Evolutionary conservation across 768 basidiomycete genomes (phyloP), one percentile per base, ranked within the genome.

Genomic region (Crassisporium funariophilum): DNA sequence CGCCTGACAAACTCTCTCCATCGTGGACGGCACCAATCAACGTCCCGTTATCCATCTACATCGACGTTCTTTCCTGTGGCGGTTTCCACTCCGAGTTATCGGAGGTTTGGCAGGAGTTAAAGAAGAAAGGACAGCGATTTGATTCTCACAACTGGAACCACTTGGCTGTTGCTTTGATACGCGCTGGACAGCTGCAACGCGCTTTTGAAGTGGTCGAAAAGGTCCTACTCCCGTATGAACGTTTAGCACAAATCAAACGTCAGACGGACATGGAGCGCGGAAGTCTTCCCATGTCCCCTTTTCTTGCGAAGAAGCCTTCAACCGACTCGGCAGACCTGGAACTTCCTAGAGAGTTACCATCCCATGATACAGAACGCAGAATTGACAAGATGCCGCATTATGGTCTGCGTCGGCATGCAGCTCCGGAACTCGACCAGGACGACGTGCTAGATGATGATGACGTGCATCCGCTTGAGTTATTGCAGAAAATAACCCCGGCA

Each of bases 141-240:
- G 91, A 95, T 61, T 78, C 88, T 10, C 83, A 88, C 57, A 98
- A 97, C 63, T 98, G 92, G 89, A 97, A 95, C 58, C 83, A 90
- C 57, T 75, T 97, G 20, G 77, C 76, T 19, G 73, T 86, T 8
- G 86, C 84, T 11, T 75, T 95, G 17, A 73, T 92, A 29, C 83
- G 88, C 22, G 90, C 88, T 0, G 91, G 89, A 19, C 81, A 94
- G 58, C 68, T 82, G n/a, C 83, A 86, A 55, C 84, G 85, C 35
- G 92, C 91, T 7, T 93, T 95, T 65, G 82, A 86, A 55, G 74
- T 95, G 24, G 63, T 91, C 33, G 90, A 98, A 61, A 73, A 77
- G 42, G 81, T 97, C 35, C 72, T 97, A 41, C 57, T 93, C 19
- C 84, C 82, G 0, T 78, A 78, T 55, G 49, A 57, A 49, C 50